These are phyloP conservation scores for Ramaria sp. DNA, from an alignment of 768 basidiomycete species.

Conservation along the genomic window DNA sequence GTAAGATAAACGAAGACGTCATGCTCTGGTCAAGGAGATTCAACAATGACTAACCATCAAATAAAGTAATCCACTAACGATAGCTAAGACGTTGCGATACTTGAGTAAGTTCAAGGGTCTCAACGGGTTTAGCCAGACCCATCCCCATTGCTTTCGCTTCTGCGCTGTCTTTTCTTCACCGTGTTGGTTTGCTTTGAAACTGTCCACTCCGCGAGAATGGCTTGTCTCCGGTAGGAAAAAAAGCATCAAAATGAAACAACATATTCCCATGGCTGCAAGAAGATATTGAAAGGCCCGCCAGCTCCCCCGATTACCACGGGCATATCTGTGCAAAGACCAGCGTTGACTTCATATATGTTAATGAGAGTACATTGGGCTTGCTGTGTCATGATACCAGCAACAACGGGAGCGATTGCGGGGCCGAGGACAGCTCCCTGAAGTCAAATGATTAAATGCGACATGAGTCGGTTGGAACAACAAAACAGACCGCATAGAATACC, in stretches of 20 bases:
- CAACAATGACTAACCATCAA: background rate
- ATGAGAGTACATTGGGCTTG: background rate
- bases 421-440: background rate
- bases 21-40: background rate
- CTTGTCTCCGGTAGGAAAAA: constrained; percentile 1
- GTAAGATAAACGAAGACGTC: background rate
- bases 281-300: constrained; percentile 1
- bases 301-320: background rate
- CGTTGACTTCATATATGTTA: background rate
- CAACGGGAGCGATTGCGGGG: background rate
- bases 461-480: background rate
- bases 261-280: background rate
- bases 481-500: background rate
- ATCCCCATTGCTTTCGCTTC: background rate
- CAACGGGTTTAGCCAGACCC: constrained; percentile 4
- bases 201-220: background rate
- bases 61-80: background rate
- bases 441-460: background rate
- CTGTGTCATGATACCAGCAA: constrained; percentile 6
- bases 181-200: background rate
- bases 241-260: background rate
- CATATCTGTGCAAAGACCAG: background rate
- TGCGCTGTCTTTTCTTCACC: background rate
- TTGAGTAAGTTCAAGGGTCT: background rate
- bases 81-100: background rate